These are phyloP conservation scores for Podospora bellae-mahoneyi DNA, from an alignment of 495 filamentous ascomycete species.

Conservation along the genomic window DNA sequence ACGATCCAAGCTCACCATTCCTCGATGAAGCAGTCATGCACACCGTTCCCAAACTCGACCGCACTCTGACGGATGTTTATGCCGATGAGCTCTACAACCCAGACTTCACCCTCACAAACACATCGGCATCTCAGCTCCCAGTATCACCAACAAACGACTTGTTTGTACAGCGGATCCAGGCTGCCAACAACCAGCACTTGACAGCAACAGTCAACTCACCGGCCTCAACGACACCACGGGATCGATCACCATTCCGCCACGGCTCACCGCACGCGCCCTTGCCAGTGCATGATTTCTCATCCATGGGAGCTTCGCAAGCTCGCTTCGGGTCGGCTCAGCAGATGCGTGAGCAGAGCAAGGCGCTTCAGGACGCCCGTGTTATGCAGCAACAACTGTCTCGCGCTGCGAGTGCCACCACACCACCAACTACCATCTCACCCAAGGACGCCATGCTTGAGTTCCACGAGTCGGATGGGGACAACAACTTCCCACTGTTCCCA, in stretches of 20 bases:
- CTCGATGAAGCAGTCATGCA: slow-evolving; percentile 46
- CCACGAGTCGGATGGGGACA: slow-evolving; percentile 65
- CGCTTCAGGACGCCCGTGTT: slow-evolving; percentile 54
- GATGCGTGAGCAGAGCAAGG: slow-evolving; percentile 58
- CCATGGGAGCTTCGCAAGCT: slow-evolving; percentile 36
- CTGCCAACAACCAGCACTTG: slow-evolving; percentile 69
- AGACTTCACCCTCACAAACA: slow-evolving; percentile 51
- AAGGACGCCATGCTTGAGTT: slow-evolving; percentile 91
- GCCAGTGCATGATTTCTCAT: slow-evolving; percentile 43
- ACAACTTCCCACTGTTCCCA: slow-evolving; percentile 68
- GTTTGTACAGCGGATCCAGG: slow-evolving; percentile 71
- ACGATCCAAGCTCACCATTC: slow-evolving; percentile 40
- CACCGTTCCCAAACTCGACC: slow-evolving; percentile 71
- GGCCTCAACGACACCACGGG: slow-evolving; percentile 53
- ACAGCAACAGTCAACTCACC: slow-evolving; percentile 53
- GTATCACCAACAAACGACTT: slow-evolving; percentile 58
- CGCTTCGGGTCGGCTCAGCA: slow-evolving; percentile 56
- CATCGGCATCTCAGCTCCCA: slow-evolving; percentile 43
- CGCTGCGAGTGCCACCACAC: slow-evolving; percentile 48
- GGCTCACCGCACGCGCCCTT: slow-evolving; percentile 63
- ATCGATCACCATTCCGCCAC: slow-evolving; percentile 78
- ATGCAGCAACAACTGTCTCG: slow-evolving; percentile 50
- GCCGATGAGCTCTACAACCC: slow-evolving; percentile 84
- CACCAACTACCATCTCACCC: slow-evolving; percentile 93
- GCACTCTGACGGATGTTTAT: slow-evolving; percentile 82